phyloP scores from a whole-genome alignment of 148 eudicot genomes.

The Spergularia bocconei region DNA sequence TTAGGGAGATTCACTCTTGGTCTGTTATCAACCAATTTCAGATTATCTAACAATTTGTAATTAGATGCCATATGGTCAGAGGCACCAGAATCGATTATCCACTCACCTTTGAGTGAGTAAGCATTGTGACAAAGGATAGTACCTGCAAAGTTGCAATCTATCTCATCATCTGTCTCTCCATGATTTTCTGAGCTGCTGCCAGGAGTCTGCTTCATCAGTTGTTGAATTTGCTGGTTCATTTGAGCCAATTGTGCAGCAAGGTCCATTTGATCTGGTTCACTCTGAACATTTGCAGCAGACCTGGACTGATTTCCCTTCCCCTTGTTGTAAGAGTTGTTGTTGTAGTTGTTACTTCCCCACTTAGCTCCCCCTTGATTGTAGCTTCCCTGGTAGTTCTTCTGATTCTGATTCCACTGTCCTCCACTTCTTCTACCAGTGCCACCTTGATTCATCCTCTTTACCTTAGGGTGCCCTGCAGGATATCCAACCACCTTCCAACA shows the following conservation, averaged over 20 bases:
- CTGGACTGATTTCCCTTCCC: background rate
- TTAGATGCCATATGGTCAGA: background rate
- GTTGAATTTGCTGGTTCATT: background rate
- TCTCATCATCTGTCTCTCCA: no score
- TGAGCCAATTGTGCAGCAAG: background rate
- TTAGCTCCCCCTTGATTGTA: background rate
- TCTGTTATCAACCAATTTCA: no score
- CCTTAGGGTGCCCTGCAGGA: background rate
- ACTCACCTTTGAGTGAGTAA: background rate
- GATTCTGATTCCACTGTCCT: no score
- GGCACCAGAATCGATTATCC: background rate
- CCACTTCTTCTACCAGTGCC: background rate
- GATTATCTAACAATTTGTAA: background rate
- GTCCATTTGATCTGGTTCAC: background rate
- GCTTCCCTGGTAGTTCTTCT: background rate
- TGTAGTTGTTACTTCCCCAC: no score
- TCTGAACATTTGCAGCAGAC: background rate
- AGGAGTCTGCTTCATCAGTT: background rate
- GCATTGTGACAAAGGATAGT: background rate
- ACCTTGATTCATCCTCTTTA: background rate
- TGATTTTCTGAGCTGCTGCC: background rate
- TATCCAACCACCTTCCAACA: background rate
- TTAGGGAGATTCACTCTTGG: no score
- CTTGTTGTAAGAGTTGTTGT: background rate
- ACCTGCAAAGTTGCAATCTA: background rate